Evolutionary conservation across 108 stramenopile genomes (phyloP), one percentile per base, ranked within the genome.

Genomic region (Seminavis robusta): DNA sequence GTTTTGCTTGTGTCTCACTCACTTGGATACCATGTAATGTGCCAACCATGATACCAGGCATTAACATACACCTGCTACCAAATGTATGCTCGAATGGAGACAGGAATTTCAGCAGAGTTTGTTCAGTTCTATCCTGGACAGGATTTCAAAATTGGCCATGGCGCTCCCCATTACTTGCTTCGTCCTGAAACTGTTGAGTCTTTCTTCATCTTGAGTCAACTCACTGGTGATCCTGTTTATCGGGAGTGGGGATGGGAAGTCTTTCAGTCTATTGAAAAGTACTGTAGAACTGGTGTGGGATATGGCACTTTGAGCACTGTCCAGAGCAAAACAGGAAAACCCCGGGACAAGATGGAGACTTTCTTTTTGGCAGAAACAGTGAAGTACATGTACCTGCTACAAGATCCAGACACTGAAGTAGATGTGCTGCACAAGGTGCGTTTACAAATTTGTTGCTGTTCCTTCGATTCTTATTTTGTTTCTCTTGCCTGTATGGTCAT

Each of bases 221-320:
- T 93, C 11, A 97, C 95, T 5, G 92, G 92, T 10, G 93, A 97
- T 79, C 94, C 94, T 23, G 79, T 94, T 27, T 98, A 95, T 69
- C 74, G 97, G 7, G 95, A 98, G 58, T 98, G 96, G 95, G 93
- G 94, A 23, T 97, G 95, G 95, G 88, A 96, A 61, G 76, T 97
- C 6, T 98, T 90, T 51, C 77, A 89, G 68, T 79, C 95, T n/a
- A 95, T 98, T 58, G 94, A 96, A 51, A 62, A 66, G 25, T 90
- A 82, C 62, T 97, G 95, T 74, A 81, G 76, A 59, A 76, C 88
- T 20, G 39, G 71, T 24, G 69, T 46, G 46, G 97, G 79, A 0
- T 98, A 94, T 62, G 97, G 87, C 1, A 50, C 75, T 38, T 44
- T 90, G 56, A 61, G 42, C 17, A 68, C 92, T 59, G 94, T 96